Conservation (phyloP, 768 basidiomycete species). For the Naematelia encephala region DNA sequence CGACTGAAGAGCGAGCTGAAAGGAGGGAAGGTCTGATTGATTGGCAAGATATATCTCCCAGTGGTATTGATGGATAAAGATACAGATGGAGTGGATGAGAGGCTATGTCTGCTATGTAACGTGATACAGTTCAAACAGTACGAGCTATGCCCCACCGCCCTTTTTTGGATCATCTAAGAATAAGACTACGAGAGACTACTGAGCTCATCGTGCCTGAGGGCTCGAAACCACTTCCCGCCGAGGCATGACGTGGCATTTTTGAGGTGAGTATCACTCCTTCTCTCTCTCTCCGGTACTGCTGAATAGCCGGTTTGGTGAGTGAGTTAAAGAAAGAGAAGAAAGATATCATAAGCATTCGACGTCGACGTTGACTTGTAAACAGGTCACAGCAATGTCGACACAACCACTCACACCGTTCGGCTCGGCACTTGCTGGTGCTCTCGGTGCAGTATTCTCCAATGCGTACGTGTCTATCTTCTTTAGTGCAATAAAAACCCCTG, state of each 20-base stretch:
- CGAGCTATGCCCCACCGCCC: no score
- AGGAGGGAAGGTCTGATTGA: neutral
- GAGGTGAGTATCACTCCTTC: neutral
- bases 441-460: constrained; percentile 88
- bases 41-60: neutral
- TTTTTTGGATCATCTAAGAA: no score
- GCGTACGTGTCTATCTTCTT: constrained; percentile 61
- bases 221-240: no score
- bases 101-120: no score
- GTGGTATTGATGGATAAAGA: no score
- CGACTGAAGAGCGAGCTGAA: neutral
- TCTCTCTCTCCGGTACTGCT: neutral
- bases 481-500: no score
- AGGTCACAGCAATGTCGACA: constrained; percentile 7
- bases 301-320: constrained; percentile 1
- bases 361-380: neutral
- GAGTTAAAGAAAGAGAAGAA: neutral
- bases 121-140: no score
- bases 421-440: constrained; percentile 83
- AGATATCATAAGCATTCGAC: neutral
- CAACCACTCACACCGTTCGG: constrained; percentile 70
- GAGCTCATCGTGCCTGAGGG: neutral
- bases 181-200: no score
- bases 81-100: no score
- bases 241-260: neutral